phyloP scores from a whole-genome alignment of 192 early-diverging fungal genomes.

The Backusella australiensis region DNA sequence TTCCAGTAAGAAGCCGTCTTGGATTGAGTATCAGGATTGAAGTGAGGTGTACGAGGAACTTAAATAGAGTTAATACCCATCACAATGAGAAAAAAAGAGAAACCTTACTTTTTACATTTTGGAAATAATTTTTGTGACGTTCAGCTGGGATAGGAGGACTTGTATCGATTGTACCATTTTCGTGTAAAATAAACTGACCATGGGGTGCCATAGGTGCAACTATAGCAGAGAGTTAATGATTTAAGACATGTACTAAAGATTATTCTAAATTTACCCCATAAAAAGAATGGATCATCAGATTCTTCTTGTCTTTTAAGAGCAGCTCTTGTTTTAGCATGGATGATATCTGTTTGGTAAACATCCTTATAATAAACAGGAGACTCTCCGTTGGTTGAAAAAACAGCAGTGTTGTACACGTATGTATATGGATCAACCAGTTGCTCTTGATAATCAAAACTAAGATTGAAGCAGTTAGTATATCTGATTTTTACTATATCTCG shows the following conservation, averaged over 20 bases:
- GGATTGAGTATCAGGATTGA: slow-evolving; percentile 51
- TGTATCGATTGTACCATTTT: slow-evolving; percentile 26
- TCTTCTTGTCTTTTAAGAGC: slow-evolving; percentile 41
- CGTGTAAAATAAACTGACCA: slow-evolving; percentile 43
- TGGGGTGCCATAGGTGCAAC: slow-evolving; percentile 64
- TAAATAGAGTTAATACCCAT: neutral
- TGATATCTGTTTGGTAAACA: slow-evolving; percentile 55
- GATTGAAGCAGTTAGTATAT: neutral
- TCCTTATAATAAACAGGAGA: slow-evolving; percentile 45
- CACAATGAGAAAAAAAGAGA: neutral
- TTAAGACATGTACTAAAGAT: slow-evolving; percentile 14
- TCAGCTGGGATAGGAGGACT: slow-evolving; percentile 57
- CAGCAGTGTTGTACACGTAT: slow-evolving; percentile 53
- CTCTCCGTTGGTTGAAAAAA: slow-evolving; percentile 59
- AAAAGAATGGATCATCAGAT: slow-evolving; percentile 40
- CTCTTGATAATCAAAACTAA: slow-evolving; percentile 19
- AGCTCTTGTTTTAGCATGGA: slow-evolving; percentile 47
- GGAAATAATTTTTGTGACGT: slow-evolving; percentile 55
- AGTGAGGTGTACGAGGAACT: slow-evolving; percentile 54
- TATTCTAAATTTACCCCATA: slow-evolving; percentile 28
- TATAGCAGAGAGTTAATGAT: slow-evolving; percentile 36
- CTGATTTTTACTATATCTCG: neutral
- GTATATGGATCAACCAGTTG: slow-evolving; percentile 55
- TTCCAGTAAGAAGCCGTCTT: slow-evolving; percentile 54
- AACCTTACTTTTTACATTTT: slow-evolving; percentile 37